Conservation (phyloP, 2,329 filamentous ascomycete genomes). For the Penicillium sp. region DNA sequence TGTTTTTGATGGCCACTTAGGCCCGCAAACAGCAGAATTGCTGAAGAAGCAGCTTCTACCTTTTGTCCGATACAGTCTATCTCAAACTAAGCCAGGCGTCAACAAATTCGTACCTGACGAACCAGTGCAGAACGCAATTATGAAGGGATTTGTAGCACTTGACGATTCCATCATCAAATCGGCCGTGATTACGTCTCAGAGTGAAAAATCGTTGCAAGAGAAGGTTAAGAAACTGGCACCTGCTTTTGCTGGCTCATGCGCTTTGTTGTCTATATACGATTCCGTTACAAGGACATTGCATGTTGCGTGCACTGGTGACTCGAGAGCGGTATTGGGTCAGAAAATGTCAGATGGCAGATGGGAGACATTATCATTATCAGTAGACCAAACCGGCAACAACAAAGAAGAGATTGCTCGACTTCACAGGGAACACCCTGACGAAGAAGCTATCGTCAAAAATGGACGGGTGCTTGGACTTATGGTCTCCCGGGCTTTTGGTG, state of each 20-base stretch:
- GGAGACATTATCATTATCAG: conserved; percentile 55
- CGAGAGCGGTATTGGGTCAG: conserved; percentile 61
- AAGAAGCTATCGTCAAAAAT: conserved; percentile 56
- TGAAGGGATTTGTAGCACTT: conserved; percentile 23
- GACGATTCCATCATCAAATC: conserved; percentile 29
- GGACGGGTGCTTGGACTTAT: conserved; percentile 63
- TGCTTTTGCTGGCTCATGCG: conserved; percentile 59
- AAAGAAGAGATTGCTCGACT: conserved; percentile 57
- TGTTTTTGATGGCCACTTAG: conserved; percentile 44
- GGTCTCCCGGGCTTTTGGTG: conserved; percentile 67
- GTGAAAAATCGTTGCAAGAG: conserved; percentile 19
- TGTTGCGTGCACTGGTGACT: conserved; percentile 68
- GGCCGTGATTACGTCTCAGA: conserved; percentile 16
- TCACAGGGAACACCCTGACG: conserved; percentile 59
- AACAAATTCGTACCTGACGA: conserved; percentile 4
- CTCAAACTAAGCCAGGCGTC: conserved; percentile 9
- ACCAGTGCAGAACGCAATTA: conserved; percentile 25
- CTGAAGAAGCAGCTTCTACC: conserved; percentile 25
- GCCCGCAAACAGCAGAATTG: conserved; percentile 28
- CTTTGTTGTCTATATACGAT: conserved; percentile 63
- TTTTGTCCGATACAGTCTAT: conserved; percentile 21
- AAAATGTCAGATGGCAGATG: conserved; percentile 46
- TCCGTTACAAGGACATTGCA: conserved; percentile 53
- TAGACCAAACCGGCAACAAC: conserved; percentile 67
- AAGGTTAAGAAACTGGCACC: conserved; percentile 26